Evolutionary conservation across 2,329 filamentous ascomycete species (phyloP), one percentile per base, ranked within the genome.

Genomic region (Gaeumannomyces sp.): DNA sequence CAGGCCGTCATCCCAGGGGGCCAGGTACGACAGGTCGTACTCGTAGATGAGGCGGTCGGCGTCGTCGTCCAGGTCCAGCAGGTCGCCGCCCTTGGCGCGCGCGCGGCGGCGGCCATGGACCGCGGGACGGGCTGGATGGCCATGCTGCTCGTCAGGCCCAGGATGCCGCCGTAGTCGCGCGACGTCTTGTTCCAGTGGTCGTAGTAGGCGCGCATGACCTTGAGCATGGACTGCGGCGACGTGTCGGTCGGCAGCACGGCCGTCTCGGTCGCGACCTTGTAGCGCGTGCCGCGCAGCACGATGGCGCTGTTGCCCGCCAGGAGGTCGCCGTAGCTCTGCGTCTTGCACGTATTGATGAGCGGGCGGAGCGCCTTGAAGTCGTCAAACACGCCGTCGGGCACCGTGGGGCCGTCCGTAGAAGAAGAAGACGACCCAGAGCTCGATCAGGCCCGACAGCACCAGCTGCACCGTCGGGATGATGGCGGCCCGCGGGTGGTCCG

Each of bases 341-440:
- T 68, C 16, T 67, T 65, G 65, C 65, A 66, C 14, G 67, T 68
- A 69, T 84, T 81, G 33, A 78, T 70, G 0, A 76, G 65, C 1
- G 78, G 77, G 0, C 73, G 70, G 59, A 84, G 76, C 56, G 76
- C 76, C 2, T 81, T 80, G 72, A 89, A 89, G 65, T 81, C 80
- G 65, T 80, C 77, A 65, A 89, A 89, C 2, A 84, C 78, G 4
- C 76, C 81, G 1, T 75, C 70, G 1, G 86, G 85, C 0, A 80
- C 80, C 62, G 75, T 72, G 0, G 80, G 79, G 1, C 83, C 86
- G 71, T 89, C n/a, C 83, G 71, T 88, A 89, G 75, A 86, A 88
- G 56, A 86, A 71, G 73, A 89, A 88, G 65, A 89, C 73, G 65
- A 86, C 78, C 83, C 84, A 87, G 29, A 82, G 76, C 66, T 86